A percentile compares a stretch with the other conserved stretches of the same genome.
These are phyloP conservation scores for Ogataea polymorpha DNA, from an alignment of 805 yeast genomes.

Conservation along the genomic window DNA sequence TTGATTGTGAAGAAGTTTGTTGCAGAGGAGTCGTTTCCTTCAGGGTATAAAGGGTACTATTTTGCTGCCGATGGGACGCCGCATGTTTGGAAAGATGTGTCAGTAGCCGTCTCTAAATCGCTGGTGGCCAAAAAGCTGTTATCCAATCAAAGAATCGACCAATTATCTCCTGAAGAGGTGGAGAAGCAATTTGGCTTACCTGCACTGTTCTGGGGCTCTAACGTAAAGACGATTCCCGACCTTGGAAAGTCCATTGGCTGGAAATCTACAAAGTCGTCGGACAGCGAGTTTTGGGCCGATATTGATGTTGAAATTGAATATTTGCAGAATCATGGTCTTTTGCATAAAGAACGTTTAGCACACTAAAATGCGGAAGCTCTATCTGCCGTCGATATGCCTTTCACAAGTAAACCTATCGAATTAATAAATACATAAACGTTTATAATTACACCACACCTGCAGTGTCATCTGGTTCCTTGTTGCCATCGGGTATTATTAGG, in stretches of 20 bases:
- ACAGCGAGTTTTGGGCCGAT: constrained; percentile 3
- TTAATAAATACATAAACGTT: too few species aligned
- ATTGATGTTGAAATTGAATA: not conserved
- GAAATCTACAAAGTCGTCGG: not conserved
- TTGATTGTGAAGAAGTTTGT: constrained; percentile 27
- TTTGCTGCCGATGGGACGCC: constrained; percentile 31
- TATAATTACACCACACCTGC: too few species aligned
- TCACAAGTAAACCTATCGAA: too few species aligned
- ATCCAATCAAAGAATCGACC: not conserved
- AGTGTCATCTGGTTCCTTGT: not conserved
- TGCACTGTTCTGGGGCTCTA: constrained; percentile 7
- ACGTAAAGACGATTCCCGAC: constrained; percentile 1
- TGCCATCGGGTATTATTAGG: constrained; percentile 14
- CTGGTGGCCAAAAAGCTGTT: not conserved
- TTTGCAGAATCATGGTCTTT: not conserved
- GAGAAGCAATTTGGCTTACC: not conserved
- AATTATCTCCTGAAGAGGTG: not conserved
- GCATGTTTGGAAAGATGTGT: constrained; percentile 30
- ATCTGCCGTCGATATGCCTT: too few species aligned
- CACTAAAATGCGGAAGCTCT: too few species aligned
- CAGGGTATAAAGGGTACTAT: constrained; percentile 36
- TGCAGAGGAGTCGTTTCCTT: constrained; percentile 24
- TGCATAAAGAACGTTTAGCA: too few species aligned
- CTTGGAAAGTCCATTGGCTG: not conserved
- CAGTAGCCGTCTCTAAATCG: not conserved